Evolutionary conservation across 371 early-diverging fungal genomes (phyloP).

Genomic region (Sporodiniella umbellata): DNA sequence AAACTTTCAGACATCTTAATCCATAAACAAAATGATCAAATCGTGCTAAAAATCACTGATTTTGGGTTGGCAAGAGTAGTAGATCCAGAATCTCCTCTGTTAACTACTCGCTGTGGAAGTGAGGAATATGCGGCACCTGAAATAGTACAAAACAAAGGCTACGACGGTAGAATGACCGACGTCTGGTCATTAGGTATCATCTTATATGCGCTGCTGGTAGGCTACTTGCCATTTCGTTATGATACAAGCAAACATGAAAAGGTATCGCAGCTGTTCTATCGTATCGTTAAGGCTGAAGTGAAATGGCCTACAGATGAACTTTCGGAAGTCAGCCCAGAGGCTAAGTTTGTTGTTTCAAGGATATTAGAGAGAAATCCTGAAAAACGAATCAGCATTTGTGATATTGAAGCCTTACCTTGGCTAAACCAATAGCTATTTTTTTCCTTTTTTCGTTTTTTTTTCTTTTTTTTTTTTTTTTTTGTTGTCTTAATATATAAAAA

Average conservation of each 20-base stretch:
- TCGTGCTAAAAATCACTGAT: conserved; percentile 60
- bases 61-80: conserved; percentile 61
- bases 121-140: conserved; percentile 88
- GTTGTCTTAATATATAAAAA: not conserved
- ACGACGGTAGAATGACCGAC: conserved; percentile 66
- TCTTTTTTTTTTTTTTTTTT: not conserved
- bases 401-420: conserved; percentile 38
- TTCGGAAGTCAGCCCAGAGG: conserved; percentile 21
- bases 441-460: not conserved
- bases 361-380: conserved; percentile 39
- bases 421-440: conserved; percentile 6
- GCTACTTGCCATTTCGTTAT: conserved; percentile 55
- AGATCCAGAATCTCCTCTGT: conserved; percentile 34
- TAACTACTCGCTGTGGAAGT: conserved; percentile 64
- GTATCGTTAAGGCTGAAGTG: conserved; percentile 38
- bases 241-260: conserved; percentile 37
- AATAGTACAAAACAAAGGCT: conserved; percentile 61
- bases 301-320: conserved; percentile 37
- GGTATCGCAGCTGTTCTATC: conserved; percentile 45
- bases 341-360: conserved; percentile 34
- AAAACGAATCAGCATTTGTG: conserved; percentile 27
- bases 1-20: conserved; percentile 21
- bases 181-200: conserved; percentile 77
- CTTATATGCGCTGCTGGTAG: conserved; percentile 58
- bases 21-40: conserved; percentile 18